Percentiles rank a stretch among this genome's conserved stretches.
These are phyloP conservation scores for Zelonia costaricensis DNA, from an alignment of 208 protist genomes.

Conservation along the genomic window DNA sequence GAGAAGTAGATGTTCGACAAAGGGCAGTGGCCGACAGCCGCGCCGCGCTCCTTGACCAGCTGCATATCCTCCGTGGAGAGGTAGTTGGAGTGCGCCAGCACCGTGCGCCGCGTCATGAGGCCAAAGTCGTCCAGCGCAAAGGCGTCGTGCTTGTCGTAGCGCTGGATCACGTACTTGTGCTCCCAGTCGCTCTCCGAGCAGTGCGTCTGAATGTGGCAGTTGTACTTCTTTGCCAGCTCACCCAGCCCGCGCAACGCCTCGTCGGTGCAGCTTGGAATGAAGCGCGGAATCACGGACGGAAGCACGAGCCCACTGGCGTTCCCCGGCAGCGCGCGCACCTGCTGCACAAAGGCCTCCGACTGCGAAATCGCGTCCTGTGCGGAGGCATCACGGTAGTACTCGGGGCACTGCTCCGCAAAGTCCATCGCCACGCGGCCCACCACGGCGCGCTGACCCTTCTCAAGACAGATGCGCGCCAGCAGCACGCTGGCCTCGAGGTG, in stretches of 20 bases:
- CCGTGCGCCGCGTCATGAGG: slow-evolving; percentile 74
- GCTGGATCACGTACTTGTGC: slow-evolving; percentile 90
- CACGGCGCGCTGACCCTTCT: slow-evolving; percentile 88
- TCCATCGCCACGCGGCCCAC: slow-evolving; percentile 94
- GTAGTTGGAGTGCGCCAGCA: slow-evolving; percentile 93
- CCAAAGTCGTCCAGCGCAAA: slow-evolving; percentile 82
- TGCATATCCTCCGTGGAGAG: slow-evolving; percentile 84
- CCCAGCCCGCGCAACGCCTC: slow-evolving; percentile 83
- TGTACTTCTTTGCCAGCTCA: slow-evolving; percentile 65
- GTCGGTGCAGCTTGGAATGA: slow-evolving; percentile 91
- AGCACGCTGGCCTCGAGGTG: slow-evolving; percentile 77
- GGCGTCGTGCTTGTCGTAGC: slow-evolving; percentile 82
- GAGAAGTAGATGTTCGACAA: slow-evolving; percentile 93
- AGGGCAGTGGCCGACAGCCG: slow-evolving; percentile 92
- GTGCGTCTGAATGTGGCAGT: slow-evolving; percentile 77
- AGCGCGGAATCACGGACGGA: slow-evolving; percentile 93
- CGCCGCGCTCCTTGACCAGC: slow-evolving; percentile 51
- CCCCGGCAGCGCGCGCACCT: slow-evolving; percentile 42
- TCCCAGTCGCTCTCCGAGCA: slow-evolving; percentile 89
- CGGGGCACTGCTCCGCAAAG: slow-evolving; percentile 74
- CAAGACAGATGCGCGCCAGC: slow-evolving; percentile 76
- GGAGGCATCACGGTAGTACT: slow-evolving; percentile 89
- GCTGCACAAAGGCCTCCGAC: slow-evolving; percentile 68
- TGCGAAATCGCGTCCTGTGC: slow-evolving; percentile 55
- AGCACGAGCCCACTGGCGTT: slow-evolving; percentile 59